Conservation (phyloP, 441 rosid species). For the Manihot esculenta region DNA sequence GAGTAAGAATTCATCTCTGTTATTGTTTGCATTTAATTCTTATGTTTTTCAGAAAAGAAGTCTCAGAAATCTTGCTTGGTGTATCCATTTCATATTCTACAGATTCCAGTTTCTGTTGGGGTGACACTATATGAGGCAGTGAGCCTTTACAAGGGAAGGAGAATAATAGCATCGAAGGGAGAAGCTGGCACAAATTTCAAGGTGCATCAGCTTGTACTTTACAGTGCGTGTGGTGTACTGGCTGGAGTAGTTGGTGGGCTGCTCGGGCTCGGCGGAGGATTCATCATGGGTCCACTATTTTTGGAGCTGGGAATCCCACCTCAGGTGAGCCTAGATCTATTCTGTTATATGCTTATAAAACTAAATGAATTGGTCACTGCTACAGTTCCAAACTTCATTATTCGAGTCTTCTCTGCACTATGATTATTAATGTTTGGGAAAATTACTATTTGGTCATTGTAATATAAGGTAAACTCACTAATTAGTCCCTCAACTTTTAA, state of each 20-base stretch:
- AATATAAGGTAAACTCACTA: too few species aligned
- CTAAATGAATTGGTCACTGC: neutral
- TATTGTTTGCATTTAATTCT: too few species aligned
- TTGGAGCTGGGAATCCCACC: slow-evolving; percentile 73
- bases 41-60: neutral
- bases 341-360: neutral
- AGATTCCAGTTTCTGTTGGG: slow-evolving; percentile 61
- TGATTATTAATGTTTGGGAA: too few species aligned
- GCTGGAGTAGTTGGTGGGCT: slow-evolving; percentile 68
- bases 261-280: slow-evolving; percentile 77
- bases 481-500: too few species aligned
- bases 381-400: neutral
- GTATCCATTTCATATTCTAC: slow-evolving; percentile 12
- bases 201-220: slow-evolving; percentile 44
- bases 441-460: too few species aligned
- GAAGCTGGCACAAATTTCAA: slow-evolving; percentile 33
- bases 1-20: neutral
- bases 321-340: slow-evolving; percentile 38
- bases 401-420: neutral
- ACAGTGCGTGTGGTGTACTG: slow-evolving; percentile 40
- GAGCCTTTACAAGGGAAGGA: slow-evolving; percentile 49
- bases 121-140: slow-evolving; percentile 53
- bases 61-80: neutral
- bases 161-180: slow-evolving; percentile 57
- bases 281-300: slow-evolving; percentile 67